Conservation (phyloP, 768 basidiomycete species). For the Auricularia cornea region DNA sequence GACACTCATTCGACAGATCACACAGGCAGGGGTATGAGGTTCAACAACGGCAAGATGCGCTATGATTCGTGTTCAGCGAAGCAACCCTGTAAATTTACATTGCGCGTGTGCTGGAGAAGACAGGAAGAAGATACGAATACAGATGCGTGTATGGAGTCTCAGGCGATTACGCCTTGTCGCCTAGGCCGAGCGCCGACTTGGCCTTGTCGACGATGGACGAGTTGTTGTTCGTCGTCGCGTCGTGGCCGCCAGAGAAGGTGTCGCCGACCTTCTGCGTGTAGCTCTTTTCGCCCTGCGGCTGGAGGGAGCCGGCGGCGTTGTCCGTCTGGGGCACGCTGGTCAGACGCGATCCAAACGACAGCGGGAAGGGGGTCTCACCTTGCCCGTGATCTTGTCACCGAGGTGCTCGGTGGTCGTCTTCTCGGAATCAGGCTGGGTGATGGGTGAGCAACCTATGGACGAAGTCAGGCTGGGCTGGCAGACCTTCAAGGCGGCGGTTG, state of each 20-base stretch:
- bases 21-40: no score
- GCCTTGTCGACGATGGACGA: constrained; percentile 35
- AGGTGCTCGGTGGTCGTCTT: constrained; percentile 31
- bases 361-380: background rate
- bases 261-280: constrained; percentile 42
- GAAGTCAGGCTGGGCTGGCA: background rate
- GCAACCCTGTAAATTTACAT: background rate
- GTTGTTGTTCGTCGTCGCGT: constrained; percentile 30
- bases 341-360: no score
- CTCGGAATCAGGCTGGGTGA: constrained; percentile 14
- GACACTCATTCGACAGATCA: no score
- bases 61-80: no score
- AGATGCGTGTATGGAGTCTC: background rate
- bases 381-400: constrained; percentile 46
- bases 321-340: constrained; percentile 20
- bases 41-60: no score
- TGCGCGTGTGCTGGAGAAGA: no score
- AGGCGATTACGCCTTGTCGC: constrained; percentile 16
- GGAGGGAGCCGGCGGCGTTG: constrained; percentile 37
- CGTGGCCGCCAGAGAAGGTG: constrained; percentile 37
- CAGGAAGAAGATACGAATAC: background rate
- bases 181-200: constrained; percentile 44
- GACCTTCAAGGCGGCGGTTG: constrained; percentile 42
- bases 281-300: constrained; percentile 53
- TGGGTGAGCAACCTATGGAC: background rate